Conservation (phyloP, 2,329 filamentous ascomycete species). For the Aspergillus sp. region DNA sequence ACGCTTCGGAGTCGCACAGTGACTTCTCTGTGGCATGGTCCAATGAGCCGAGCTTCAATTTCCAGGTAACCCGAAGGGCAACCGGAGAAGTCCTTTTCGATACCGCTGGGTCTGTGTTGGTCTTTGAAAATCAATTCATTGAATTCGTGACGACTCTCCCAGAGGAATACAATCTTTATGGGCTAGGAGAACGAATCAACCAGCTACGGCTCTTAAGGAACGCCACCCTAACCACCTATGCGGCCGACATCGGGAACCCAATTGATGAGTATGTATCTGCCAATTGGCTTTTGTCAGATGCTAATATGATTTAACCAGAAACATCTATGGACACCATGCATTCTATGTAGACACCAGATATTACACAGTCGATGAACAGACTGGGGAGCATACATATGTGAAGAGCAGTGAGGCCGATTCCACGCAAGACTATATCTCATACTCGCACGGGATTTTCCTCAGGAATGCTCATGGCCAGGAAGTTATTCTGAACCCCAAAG, state of each 20-base stretch:
- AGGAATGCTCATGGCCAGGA: conserved; percentile 78
- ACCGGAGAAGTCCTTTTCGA: conserved; percentile 68
- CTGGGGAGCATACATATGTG: conserved; percentile 53
- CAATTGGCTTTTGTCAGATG: not conserved
- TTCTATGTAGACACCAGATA: conserved; percentile 80
- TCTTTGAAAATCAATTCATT: conserved; percentile 77
- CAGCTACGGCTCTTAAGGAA: conserved; percentile 71
- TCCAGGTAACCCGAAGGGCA: conserved; percentile 56
- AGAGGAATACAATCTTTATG: conserved; percentile 72
- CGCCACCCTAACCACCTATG: conserved; percentile 66
- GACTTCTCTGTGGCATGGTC: conserved; percentile 56
- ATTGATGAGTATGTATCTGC: conserved; percentile 41
- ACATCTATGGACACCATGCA: conserved; percentile 75
- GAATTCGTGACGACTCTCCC: conserved; percentile 68
- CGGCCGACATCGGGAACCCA: conserved; percentile 64
- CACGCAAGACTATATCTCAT: conserved; percentile 60
- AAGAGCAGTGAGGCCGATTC: conserved; percentile 54
- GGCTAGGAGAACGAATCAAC: conserved; percentile 72
- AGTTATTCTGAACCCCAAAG: conserved; percentile 61
- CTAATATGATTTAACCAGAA: conserved; percentile 38
- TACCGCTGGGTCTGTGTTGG: conserved; percentile 62
- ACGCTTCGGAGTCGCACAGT: conserved; percentile 37
- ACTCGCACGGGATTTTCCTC: conserved; percentile 74
- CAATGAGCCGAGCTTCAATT: conserved; percentile 59
- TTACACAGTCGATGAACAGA: conserved; percentile 55